Base-by-base conservation (phyloP, 2,329 filamentous ascomycete genomes). In the Verticillium klebahnii region DNA sequence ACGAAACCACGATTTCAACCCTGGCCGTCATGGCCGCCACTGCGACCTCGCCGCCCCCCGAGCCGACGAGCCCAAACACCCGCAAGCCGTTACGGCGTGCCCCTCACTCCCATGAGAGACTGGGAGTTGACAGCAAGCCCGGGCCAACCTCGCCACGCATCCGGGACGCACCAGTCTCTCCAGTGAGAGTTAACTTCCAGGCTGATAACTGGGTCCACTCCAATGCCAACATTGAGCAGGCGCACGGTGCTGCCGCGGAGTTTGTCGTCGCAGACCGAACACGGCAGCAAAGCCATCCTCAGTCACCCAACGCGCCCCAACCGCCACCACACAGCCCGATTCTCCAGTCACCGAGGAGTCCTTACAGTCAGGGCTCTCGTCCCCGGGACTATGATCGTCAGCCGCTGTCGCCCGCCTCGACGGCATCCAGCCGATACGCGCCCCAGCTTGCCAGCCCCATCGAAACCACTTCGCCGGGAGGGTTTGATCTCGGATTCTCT, bases 111-210 rank as follows among this genome's bases (percentile, higher is more conserved):
- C 70, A 73, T 12, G 72, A 73, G 7, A 71, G 73, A 29, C 56
- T 65, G n/a, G 50, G 40, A 19, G 70, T 71, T 64, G 70, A 73
- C 60, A 72, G 73, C 64, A 64, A 61, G 40, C 59, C 58, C 23
- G 58, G 40, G 15, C 31, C 70, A 45, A 75, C 76, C 58, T 77
- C 77, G 23, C 77, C 81, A 29, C 76, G 77, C 63, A 74, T 86
- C 63, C 79, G 80, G 64, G 78, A 82, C 58, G 77, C 79, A 17
- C 84, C 85, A 34, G 76, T 81, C 32, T 87, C 85, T 50, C 84
- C 85, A 19, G 82, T 85, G 61, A 79, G 76, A 62, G 78, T 86
- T 60, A 85, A 82, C 68, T 80, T 83, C 61, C 81, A 82, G 58
- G 73, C 77, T 29, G 82, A 83, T 52, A 78, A 81, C 69, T 85